These are phyloP conservation scores for Epichloe uncinata DNA, from an alignment of 2,329 filamentous ascomycete genomes.

Conservation along the genomic window DNA sequence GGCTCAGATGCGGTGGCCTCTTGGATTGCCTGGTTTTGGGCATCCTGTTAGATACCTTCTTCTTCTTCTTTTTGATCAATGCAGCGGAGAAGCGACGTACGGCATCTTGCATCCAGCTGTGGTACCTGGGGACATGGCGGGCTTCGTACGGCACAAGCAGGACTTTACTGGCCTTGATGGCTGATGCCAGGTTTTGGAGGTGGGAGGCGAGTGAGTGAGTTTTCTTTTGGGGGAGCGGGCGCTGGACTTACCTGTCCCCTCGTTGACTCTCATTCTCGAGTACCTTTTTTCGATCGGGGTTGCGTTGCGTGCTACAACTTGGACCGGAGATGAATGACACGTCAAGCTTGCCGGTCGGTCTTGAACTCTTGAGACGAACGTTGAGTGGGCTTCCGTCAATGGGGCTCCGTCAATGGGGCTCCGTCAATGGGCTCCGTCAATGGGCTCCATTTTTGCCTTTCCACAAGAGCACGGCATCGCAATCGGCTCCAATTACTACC, in stretches of 20 bases:
- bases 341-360: too few relatives aligned
- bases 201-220: background rate
- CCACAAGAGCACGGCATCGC: background rate
- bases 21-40: conserved; percentile 49
- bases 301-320: too few relatives aligned
- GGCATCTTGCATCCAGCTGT: conserved; percentile 83
- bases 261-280: conserved; percentile 30
- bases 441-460: background rate
- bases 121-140: conserved; percentile 72
- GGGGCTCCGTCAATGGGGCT: background rate
- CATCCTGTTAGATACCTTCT: background rate
- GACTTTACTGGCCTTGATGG: conserved; percentile 49
- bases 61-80: conserved; percentile 10
- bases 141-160: conserved; percentile 74
- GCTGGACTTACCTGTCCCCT: conserved; percentile 26
- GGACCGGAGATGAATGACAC: background rate
- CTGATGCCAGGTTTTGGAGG: conserved; percentile 26
- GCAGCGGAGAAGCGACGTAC: conserved; percentile 20
- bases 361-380: too few relatives aligned
- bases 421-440: background rate
- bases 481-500: too few relatives aligned
- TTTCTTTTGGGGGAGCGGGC: too few relatives aligned
- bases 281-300: background rate
- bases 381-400: background rate
- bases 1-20: conserved; percentile 79